Percentiles rank a stretch among this genome's conserved stretches.
These are phyloP conservation scores for Cetradonia linearis DNA, from an alignment of 495 filamentous ascomycete species.

Conservation along the genomic window DNA sequence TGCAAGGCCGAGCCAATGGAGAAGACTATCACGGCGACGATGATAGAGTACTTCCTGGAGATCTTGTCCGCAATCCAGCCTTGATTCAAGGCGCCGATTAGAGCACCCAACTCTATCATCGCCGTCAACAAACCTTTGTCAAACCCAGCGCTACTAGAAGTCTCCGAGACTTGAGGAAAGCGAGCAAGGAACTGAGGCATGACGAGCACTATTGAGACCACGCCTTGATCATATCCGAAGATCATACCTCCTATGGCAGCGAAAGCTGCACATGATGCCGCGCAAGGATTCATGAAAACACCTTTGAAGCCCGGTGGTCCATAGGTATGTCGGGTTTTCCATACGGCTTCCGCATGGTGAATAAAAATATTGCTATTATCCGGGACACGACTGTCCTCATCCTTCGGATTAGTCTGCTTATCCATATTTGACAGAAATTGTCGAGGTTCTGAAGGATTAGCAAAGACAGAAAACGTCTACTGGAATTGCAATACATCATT, in stretches of 20 bases:
- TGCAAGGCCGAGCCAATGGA: constrained; percentile 46
- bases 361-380: constrained; percentile 24
- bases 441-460: neutral
- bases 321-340: constrained; percentile 35
- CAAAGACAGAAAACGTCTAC: neutral
- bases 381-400: neutral
- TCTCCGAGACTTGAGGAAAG: constrained; percentile 38
- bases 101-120: constrained; percentile 50
- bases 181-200: constrained; percentile 47
- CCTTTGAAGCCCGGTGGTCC: constrained; percentile 39
- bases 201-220: constrained; percentile 47
- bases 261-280: constrained; percentile 44
- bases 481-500: neutral
- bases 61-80: constrained; percentile 51
- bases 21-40: constrained; percentile 48
- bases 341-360: constrained; percentile 37
- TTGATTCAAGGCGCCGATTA: constrained; percentile 46
- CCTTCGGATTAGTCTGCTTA: neutral
- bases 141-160: constrained; percentile 40
- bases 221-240: constrained; percentile 50
- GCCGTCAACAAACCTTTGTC: constrained; percentile 52
- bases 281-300: constrained; percentile 41
- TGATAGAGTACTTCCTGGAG: constrained; percentile 46
- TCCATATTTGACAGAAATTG: neutral
- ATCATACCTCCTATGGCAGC: constrained; percentile 46